phyloP scores from a whole-genome alignment of 257 asterid species.

The Solanum chilense region DNA sequence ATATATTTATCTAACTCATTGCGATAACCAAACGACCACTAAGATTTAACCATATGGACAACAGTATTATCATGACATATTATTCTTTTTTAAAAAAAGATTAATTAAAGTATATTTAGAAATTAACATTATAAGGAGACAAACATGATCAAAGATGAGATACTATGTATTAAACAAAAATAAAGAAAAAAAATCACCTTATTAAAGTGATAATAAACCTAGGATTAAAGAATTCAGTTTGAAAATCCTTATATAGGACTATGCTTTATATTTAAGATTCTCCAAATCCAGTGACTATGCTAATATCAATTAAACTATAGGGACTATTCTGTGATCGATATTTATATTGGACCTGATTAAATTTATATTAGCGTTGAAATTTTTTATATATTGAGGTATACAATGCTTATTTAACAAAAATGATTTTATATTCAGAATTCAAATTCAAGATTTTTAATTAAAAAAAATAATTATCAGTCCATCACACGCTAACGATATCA shows the following conservation, averaged over 20 bases:
- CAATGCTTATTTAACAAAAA: not conserved
- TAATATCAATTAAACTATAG: constrained; percentile 7
- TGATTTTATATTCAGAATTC: accelerated
- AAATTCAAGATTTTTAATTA: not conserved
- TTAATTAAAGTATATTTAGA: not conserved
- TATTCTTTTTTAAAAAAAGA: too few species aligned
- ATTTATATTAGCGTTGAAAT: accelerated
- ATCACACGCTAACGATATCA: not conserved
- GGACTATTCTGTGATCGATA: not conserved
- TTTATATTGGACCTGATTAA: not conserved
- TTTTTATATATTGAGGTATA: not conserved
- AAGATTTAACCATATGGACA: not conserved
- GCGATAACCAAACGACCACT: not conserved
- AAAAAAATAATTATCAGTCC: not conserved
- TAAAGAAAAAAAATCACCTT: not conserved
- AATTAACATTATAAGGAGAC: constrained; percentile 14
- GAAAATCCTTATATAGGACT: not conserved
- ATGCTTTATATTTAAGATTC: constrained; percentile 25
- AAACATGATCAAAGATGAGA: constrained; percentile 17
- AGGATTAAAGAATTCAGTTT: constrained; percentile 3
- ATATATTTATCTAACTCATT: not conserved
- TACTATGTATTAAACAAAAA: not conserved
- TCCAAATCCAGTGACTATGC: constrained; percentile 28
- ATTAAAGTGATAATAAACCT: not conserved
- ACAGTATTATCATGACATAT: not conserved